Evolutionary conservation across 2,329 filamentous ascomycete species (phyloP), one percentile per base, ranked within the genome.

Genomic region (Trichoderma sp.): DNA sequence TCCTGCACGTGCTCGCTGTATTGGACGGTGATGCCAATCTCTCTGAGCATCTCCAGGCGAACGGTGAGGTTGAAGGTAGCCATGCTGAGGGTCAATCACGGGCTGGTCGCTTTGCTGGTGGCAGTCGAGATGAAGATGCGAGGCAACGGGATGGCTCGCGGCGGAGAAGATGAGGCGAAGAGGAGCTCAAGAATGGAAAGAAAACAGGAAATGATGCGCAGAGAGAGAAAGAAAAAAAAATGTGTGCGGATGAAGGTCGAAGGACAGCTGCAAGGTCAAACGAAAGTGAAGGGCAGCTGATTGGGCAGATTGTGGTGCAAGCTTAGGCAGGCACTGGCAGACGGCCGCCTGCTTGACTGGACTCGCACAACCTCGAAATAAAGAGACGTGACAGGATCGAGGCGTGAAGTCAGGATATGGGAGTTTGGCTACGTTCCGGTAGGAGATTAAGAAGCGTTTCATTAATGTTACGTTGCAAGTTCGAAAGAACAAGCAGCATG

Each of bases 21-120:
- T 19, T 61, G 34, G 34, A 60, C 14, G 3, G 26, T 61, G 34
- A 70, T 66, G 17, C 71, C 72, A 17, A 74, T 57, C 28, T 70
- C 45, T 50, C 68, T 68, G 21, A 74, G 68, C 63, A 51, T 66
- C 66, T 69, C 67, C 26, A 74, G 52, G 12, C 70, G 72, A 39
- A 51, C 54, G 21, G 48, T 50, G 7, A 71, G 50, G n/a, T 70
- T 52, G 9, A 66, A 56, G 12, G 60, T 65, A 4, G 70, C 51
- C 72, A 74, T 74, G 48, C 5, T 41, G 52, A 55, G 17, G 34
- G 1, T 28, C 15, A 28, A 21, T 21, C n/a, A 48, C 7, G 5
- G 0, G 12, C 15, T 12, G 47, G 3, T 28, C 14, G 56, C 12
- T 28, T 14, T 14, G 6, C 9, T 45, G 24, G 10, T 30, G 12